Base-by-base conservation (phyloP, 75 land plant species). In the Pinus tabuliformis region DNA sequence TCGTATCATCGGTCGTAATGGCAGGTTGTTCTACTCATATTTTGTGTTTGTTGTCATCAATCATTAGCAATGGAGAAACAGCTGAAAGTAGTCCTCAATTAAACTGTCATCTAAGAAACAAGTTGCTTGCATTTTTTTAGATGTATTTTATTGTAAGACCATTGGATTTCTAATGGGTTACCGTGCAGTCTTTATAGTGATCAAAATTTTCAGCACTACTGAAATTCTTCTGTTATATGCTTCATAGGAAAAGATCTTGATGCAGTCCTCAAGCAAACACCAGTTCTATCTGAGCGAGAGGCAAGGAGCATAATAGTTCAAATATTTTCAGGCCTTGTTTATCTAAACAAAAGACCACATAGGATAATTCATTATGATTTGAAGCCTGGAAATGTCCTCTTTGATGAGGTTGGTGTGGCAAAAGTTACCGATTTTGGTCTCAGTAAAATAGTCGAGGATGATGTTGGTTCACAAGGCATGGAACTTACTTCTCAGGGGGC, bases 391-490 rank as follows among this genome's bases (percentile, higher is more conserved):
- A 96, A 96, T 83, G 92, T 96, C 68, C 90, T 96, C 13, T 94
- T 96, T 88, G 92, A 94, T 86, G 92, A 92, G 30, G 79, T 93
- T 70, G 99, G 98, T 73, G 93, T 91, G 66, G 98, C 98, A 49
- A 96, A 96, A 81, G 81, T 96, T 70, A 96, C 99, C 56, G 99
- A 96, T 80, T 96, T 96, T 86, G 99, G 99, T 60, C 95, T 96
- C 15, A 96, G 99, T 74, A 96, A 96, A 77, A 90, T 96, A 75
- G 91, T 94, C 18, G 99, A 96, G 65, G 91, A 90, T 68, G 99
- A 94, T 83, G 94, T 92, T 75, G 97, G 97, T 73, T 96, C 99
- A n/a, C 90, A 90, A 89, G 99, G 99, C 30, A 94, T 96, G 99
- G 99, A 96, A 77, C 88, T 96, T 26, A 96, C 99, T 21, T 96